Conservation (phyloP, 1,284 basidiomycete species). For the Ustilago cynodontis region DNA sequence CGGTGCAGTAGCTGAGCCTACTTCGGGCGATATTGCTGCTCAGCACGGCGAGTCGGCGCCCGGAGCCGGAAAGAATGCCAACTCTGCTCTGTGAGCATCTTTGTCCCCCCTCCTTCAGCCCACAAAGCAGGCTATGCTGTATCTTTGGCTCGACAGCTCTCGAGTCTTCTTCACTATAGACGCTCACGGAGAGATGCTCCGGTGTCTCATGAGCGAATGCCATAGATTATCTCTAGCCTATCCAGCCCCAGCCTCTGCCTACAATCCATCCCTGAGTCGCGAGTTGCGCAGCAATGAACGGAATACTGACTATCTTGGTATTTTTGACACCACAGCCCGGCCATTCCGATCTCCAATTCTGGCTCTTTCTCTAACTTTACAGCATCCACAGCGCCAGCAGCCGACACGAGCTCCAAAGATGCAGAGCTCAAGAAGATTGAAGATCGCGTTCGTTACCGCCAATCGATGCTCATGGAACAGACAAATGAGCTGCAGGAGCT, state of each 20-base stretch:
- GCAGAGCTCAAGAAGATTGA: constrained; percentile 48
- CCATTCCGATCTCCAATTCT: constrained; percentile 40
- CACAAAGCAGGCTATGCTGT: not conserved
- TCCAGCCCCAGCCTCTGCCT: constrained; percentile 1
- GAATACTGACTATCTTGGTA: not conserved
- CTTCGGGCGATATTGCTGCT: constrained; percentile 54
- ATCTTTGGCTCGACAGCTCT: not conserved
- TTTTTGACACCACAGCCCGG: constrained; percentile 12
- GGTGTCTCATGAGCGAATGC: constrained; percentile 40
- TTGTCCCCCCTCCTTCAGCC: not conserved
- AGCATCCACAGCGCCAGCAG: constrained; percentile 14
- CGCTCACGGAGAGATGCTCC: constrained; percentile 44
- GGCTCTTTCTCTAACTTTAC: constrained; percentile 29
- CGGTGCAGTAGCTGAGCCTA: constrained; percentile 57
- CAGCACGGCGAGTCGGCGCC: constrained; percentile 25
- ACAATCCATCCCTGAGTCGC: not conserved
- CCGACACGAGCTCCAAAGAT: constrained; percentile 5
- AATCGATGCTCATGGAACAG: constrained; percentile 55
- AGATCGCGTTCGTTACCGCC: constrained; percentile 55
- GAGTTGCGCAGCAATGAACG: not conserved
- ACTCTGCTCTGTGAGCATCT: constrained; percentile 56
- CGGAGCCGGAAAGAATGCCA: constrained; percentile 74
- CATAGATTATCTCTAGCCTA: constrained; percentile 1
- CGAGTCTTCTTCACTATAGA: constrained; percentile 13
- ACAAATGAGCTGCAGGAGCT: constrained; percentile 61